A percentile compares a stretch with the other conserved stretches of the same genome.
phyloP scores from a whole-genome alignment of 805 yeast genomes.

The Naumovozyma baii region DNA sequence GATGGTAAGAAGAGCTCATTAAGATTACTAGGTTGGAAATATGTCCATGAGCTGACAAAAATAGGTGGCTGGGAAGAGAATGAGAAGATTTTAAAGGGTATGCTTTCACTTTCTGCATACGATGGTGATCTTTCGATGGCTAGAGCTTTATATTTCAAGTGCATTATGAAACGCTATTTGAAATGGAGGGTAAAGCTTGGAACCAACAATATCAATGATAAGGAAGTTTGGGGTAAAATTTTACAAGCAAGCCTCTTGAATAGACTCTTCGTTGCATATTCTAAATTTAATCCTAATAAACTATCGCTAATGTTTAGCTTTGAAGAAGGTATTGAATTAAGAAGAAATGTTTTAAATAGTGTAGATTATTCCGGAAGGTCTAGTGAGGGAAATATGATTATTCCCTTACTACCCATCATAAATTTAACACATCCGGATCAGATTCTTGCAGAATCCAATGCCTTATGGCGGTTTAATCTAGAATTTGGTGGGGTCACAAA shows the following conservation, averaged over 20 bases:
- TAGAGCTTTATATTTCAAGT: constrained; percentile 52
- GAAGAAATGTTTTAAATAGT: constrained; percentile 38
- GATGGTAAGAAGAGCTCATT: constrained; percentile 25
- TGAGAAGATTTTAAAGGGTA: constrained; percentile 36
- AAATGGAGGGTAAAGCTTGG: no score
- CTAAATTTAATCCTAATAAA: constrained; percentile 29
- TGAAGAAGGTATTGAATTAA: constrained; percentile 38
- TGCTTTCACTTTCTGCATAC: constrained; percentile 66
- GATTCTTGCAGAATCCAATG: constrained; percentile 65
- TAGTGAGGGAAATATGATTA: constrained; percentile 9
- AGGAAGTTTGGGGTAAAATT: constrained; percentile 20
- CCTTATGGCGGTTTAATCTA: constrained; percentile 45
- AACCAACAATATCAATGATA: no score
- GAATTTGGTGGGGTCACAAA: constrained; percentile 32
- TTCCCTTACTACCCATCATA: constrained; percentile 65
- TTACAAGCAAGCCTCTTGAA: constrained; percentile 35
- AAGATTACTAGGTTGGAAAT: constrained; percentile 58
- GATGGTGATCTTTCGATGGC: constrained; percentile 71
- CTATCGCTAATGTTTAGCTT: constrained; percentile 33
- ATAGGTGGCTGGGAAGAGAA: constrained; percentile 18
- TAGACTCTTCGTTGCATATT: constrained; percentile 41
- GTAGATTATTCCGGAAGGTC: constrained; percentile 31
- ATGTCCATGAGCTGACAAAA: constrained; percentile 52
- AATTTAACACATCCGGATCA: constrained; percentile 34
- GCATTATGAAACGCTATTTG: constrained; percentile 31